phyloP scores from a whole-genome alignment of 805 yeast genomes.

The Hanseniaspora valbyensis region DNA sequence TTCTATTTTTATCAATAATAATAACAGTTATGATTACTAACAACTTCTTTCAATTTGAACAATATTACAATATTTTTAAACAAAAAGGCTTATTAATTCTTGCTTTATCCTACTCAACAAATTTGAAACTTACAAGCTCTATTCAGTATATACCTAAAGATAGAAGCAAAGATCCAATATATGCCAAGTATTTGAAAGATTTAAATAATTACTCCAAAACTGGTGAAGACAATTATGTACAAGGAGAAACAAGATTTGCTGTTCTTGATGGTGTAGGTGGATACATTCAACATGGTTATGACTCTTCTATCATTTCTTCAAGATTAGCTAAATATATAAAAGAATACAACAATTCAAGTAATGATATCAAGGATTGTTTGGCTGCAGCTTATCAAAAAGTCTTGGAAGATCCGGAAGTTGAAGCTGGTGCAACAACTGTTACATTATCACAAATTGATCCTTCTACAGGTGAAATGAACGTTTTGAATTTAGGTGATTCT shows the following conservation, averaged over 20 bases:
- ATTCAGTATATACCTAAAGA: constrained; percentile 70
- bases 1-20: background rate
- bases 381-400: constrained; percentile 46
- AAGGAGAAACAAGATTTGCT: constrained; percentile 40
- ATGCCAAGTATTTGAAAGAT: constrained; percentile 21
- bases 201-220: constrained; percentile 42
- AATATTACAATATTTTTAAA: background rate
- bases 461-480: constrained; percentile 40
- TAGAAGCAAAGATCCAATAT: constrained; percentile 40
- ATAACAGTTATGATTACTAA: constrained; percentile 8
- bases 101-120: constrained; percentile 30
- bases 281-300: constrained; percentile 86
- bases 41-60: constrained; percentile 1
- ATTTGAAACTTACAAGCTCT: constrained; percentile 33
- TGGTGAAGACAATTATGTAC: constrained; percentile 68
- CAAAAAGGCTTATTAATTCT: background rate
- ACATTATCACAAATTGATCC: constrained; percentile 65
- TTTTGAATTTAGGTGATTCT: constrained; percentile 86
- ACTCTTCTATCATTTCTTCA: constrained; percentile 76
- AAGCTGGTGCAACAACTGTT: constrained; percentile 91
- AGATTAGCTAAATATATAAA: constrained; percentile 48
- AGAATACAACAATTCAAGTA: constrained; percentile 15
- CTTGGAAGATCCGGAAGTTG: constrained; percentile 44
- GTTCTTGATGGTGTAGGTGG: constrained; percentile 98
- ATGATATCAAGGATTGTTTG: constrained; percentile 41